Evolutionary conservation across 2,329 filamentous ascomycete species (phyloP).

Genomic region (Colletotrichum sublineola): DNA sequence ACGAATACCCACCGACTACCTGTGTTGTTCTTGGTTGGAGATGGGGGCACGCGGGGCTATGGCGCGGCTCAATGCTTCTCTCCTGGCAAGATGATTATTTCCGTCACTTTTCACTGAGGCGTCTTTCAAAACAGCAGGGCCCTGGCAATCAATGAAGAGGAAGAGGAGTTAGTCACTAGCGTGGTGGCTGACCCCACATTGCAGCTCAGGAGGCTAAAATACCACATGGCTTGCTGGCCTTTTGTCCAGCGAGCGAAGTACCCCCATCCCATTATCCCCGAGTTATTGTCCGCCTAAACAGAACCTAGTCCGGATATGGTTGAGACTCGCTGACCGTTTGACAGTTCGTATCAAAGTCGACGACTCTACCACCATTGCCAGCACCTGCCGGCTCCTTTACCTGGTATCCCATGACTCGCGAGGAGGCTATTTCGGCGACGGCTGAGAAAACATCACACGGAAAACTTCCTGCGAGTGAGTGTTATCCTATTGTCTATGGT

Average conservation of each 20-base stretch:
- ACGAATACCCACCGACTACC: background rate
- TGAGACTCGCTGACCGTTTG: slow-evolving; percentile 10
- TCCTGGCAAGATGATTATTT: background rate
- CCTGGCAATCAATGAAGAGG: slow-evolving; percentile 12
- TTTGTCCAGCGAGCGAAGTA: slow-evolving; percentile 6
- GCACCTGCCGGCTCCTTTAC: slow-evolving; percentile 9
- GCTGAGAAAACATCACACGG: slow-evolving; percentile 6
- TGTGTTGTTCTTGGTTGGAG: slow-evolving; percentile 33
- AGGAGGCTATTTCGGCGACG: background rate
- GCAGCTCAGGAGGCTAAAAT: slow-evolving; percentile 37
- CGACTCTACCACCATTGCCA: slow-evolving; percentile 2
- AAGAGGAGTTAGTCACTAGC: slow-evolving; percentile 4
- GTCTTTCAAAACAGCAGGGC: background rate
- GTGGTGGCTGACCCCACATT: slow-evolving; percentile 31
- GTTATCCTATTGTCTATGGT: background rate
- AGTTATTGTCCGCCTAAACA: slow-evolving; percentile 2
- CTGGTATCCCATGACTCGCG: slow-evolving; percentile 31
- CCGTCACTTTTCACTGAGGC: slow-evolving; percentile 17
- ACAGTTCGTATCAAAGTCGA: slow-evolving; percentile 10
- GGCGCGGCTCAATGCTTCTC: slow-evolving; percentile 12
- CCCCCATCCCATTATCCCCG: slow-evolving; percentile 22
- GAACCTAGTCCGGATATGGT: slow-evolving; percentile 14
- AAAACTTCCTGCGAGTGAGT: slow-evolving; percentile 5
- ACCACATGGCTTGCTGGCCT: slow-evolving; percentile 33
- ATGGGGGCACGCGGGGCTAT: slow-evolving; percentile 13